These are phyloP conservation scores for Chaetomium fimeti DNA, from an alignment of 495 filamentous ascomycete genomes.

Conservation along the genomic window DNA sequence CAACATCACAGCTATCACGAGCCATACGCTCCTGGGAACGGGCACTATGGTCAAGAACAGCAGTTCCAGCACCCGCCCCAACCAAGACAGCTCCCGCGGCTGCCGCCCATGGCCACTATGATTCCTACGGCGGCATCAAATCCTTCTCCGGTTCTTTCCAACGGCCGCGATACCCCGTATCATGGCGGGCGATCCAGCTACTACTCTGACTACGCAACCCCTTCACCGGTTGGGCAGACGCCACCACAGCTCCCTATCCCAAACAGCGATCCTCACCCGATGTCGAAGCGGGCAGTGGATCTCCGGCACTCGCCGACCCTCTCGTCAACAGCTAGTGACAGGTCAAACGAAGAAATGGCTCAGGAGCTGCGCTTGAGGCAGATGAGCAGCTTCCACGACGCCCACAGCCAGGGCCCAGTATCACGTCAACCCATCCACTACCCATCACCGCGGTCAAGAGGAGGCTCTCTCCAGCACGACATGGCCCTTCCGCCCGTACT, in stretches of 20 bases:
- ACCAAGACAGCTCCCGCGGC: constrained; percentile 28
- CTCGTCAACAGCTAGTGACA: constrained; percentile 39
- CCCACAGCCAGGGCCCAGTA: constrained; percentile 25
- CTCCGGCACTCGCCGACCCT: constrained; percentile 38
- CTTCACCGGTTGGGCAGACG: constrained; percentile 40
- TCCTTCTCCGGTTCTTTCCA: constrained; percentile 30
- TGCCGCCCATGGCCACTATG: constrained; percentile 37
- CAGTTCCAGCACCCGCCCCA: constrained; percentile 27
- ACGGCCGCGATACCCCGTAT: constrained; percentile 34
- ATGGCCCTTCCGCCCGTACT: constrained; percentile 18
- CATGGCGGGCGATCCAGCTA: constrained; percentile 24
- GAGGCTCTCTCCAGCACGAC: constrained; percentile 27
- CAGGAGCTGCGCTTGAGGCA: constrained; percentile 35
- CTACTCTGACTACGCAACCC: constrained; percentile 39
- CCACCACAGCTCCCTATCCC: constrained; percentile 38
- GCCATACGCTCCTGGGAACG: constrained; percentile 37
- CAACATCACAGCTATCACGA: constrained; percentile 43
- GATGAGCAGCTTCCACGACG: constrained; percentile 29
- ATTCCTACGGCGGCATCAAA: constrained; percentile 27
- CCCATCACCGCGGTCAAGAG: constrained; percentile 29
- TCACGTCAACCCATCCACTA: constrained; percentile 28
- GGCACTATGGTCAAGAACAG: constrained; percentile 43
- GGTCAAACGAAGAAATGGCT: constrained; percentile 38
- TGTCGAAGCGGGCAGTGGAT: constrained; percentile 38
- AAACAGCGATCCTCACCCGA: constrained; percentile 36